A percentile compares a stretch with the other conserved stretches of the same genome.
Evolutionary conservation across 2,329 filamentous ascomycete species (phyloP).

Genomic region (Metarhizium robertsii): DNA sequence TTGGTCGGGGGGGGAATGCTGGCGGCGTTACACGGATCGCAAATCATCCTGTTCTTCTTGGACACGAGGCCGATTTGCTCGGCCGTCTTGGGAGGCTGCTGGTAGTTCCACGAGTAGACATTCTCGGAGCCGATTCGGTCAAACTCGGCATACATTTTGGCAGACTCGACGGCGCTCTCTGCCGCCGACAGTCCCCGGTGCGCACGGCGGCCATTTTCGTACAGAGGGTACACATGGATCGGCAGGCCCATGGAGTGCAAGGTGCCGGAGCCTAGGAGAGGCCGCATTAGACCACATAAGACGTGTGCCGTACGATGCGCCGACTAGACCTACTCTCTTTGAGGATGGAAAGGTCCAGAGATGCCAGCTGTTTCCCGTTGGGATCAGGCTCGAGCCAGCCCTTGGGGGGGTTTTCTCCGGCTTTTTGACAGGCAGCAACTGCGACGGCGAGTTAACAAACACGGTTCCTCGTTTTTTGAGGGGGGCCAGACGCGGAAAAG

Average conservation of each 20-base stretch:
- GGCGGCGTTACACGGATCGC: conserved; percentile 47
- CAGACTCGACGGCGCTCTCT: conserved; percentile 51
- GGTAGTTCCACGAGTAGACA: conserved; percentile 48
- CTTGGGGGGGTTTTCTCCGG: conserved; percentile 35
- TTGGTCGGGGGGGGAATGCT: neutral
- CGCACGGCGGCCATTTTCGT: conserved; percentile 55
- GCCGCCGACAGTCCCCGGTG: conserved; percentile 40
- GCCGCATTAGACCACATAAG: neutral
- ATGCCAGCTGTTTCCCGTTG: conserved; percentile 31
- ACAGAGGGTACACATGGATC: conserved; percentile 59
- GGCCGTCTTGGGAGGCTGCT: conserved; percentile 32
- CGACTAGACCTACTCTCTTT: conserved; percentile 18
- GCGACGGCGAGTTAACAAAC: neutral
- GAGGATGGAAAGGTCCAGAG: conserved; percentile 36
- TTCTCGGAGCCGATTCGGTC: conserved; percentile 45
- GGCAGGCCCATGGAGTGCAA: conserved; percentile 51
- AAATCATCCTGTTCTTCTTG: conserved; percentile 57
- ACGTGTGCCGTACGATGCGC: neutral
- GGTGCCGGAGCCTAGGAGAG: conserved; percentile 38
- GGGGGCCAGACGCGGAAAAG: conserved; percentile 1
- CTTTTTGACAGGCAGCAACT: conserved; percentile 25
- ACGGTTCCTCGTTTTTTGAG: neutral
- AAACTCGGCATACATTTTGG: conserved; percentile 51
- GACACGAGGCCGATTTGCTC: conserved; percentile 43
- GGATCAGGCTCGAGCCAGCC: conserved; percentile 46